Evolutionary conservation across 164 flowering plant genomes (phyloP), one percentile per base, ranked within the genome.

Genomic region (Magnolia officinalis): DNA sequence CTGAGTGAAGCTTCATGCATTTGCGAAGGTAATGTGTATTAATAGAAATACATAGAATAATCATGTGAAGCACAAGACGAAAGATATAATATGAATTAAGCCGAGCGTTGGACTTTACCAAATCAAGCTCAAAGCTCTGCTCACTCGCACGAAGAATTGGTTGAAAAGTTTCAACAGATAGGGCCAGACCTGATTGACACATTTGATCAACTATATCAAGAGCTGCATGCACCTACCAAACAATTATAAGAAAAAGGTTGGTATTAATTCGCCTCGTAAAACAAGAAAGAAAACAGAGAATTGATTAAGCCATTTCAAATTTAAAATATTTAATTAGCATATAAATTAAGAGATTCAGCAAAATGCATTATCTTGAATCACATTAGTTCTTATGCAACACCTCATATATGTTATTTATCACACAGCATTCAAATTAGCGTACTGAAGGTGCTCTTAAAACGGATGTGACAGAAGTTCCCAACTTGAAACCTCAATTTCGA

Each of bases 161-260:
- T 77, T 89, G 80, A 67, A 91, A 50, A 5, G 74, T 81, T 18
- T 85, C 87, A 63, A 79, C 55, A 18, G 94, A 86, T 69, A 85
- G 65, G n/a, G 81, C 63, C 75, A 87, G 59, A 63, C 88, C 95
- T 26, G 75, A 85, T 81, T 85, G 86, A 72, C 80, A 74, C 85
- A 89, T 87, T 75, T 85, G 76, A n/a, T 90, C 90, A 72, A 87
- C 87, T 68, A 93, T n/a, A 78, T 89, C 86, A 80, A 95, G 88
- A 55, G 98, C 98, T 67, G 72, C 79, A 78, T 88, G 90, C 74
- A 91, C 97, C 98, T 95, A 81, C 21, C 49, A 67, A 4, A 31
- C 1, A 52, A 26, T 31, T 29, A 52, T 29, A 23, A 26, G 14
- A 72, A 29, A 23, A 72, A 58, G 20, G 21, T 31, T 64, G 55